A percentile compares a stretch with the other conserved stretches of the same genome.
phyloP scores from a whole-genome alignment of 2,329 filamentous ascomycete species.

The Dissoconium aciculare region DNA sequence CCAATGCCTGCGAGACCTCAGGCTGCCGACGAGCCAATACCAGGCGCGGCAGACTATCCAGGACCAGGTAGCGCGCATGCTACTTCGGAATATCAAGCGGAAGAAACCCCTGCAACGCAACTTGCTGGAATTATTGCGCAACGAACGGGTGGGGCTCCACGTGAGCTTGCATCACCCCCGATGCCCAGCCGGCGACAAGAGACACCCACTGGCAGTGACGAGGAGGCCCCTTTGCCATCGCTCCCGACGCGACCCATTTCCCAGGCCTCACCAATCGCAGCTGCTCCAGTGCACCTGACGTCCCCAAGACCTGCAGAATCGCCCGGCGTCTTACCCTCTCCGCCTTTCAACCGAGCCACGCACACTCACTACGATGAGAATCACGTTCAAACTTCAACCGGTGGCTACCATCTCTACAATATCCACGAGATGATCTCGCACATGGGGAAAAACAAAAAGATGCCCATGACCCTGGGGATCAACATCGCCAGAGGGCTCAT shows the following conservation, averaged over 20 bases:
- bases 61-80: slow-evolving; percentile 31
- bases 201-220: slow-evolving; percentile 54
- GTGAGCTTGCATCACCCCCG: slow-evolving; percentile 34
- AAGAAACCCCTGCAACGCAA: slow-evolving; percentile 41
- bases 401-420: slow-evolving; percentile 86
- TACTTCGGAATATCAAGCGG: slow-evolving; percentile 25
- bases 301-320: slow-evolving; percentile 27
- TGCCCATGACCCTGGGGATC: slow-evolving; percentile 92
- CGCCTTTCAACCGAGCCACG: slow-evolving; percentile 39
- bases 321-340: slow-evolving; percentile 37
- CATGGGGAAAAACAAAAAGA: slow-evolving; percentile 94
- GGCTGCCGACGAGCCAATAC: slow-evolving; percentile 24
- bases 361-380: slow-evolving; percentile 23
- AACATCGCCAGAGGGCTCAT: slow-evolving; percentile 80
- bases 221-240: slow-evolving; percentile 43
- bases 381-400: slow-evolving; percentile 46
- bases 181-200: slow-evolving; percentile 41
- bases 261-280: slow-evolving; percentile 30
- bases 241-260: slow-evolving; percentile 50
- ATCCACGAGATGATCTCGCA: slow-evolving; percentile 96
- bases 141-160: slow-evolving; percentile 26
- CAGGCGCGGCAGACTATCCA: slow-evolving; percentile 28
- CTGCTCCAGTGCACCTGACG: slow-evolving; percentile 24
- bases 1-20: slow-evolving; percentile 27
- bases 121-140: slow-evolving; percentile 40